Evolutionary conservation across 1,139 yeast species (phyloP).

Genomic region (Kazachstania sp.): DNA sequence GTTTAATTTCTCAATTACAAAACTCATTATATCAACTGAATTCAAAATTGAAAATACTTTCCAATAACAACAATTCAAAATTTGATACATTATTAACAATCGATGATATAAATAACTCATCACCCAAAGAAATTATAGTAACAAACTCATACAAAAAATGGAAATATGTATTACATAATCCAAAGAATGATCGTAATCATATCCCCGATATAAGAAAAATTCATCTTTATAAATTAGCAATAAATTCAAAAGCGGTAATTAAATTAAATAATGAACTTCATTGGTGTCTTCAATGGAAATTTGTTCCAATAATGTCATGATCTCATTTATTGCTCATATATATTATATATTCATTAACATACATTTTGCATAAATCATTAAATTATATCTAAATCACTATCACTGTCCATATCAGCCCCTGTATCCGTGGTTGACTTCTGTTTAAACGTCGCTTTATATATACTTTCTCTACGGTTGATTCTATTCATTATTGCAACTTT

Average conservation of each 20-base stretch:
- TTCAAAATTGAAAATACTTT: background rate
- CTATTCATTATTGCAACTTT: constrained; percentile 24
- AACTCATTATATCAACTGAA: constrained; percentile 1
- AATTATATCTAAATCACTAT: constrained; percentile 35
- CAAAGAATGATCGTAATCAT: background rate
- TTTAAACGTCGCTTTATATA: constrained; percentile 21
- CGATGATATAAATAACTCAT: background rate
- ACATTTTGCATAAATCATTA: constrained; percentile 2
- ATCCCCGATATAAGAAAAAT: background rate
- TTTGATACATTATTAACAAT: constrained; percentile 5
- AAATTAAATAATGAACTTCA: constrained; percentile 2
- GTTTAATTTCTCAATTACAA: constrained; percentile 1
- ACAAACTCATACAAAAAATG: background rate
- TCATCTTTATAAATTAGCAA: constrained; percentile 1
- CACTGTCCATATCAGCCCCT: constrained; percentile 20
- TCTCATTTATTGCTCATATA: background rate
- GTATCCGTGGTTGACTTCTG: constrained; percentile 3
- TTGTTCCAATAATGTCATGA: background rate
- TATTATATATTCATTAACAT: constrained; percentile 2
- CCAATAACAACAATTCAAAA: background rate
- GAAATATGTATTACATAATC: constrained; percentile 2
- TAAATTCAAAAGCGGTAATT: constrained; percentile 5
- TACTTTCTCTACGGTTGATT: constrained; percentile 22
- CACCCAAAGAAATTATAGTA: constrained; percentile 4
- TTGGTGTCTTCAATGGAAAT: constrained; percentile 14